These are phyloP conservation scores for Lyophyllum semitale DNA, from an alignment of 768 basidiomycete genomes.

Conservation along the genomic window DNA sequence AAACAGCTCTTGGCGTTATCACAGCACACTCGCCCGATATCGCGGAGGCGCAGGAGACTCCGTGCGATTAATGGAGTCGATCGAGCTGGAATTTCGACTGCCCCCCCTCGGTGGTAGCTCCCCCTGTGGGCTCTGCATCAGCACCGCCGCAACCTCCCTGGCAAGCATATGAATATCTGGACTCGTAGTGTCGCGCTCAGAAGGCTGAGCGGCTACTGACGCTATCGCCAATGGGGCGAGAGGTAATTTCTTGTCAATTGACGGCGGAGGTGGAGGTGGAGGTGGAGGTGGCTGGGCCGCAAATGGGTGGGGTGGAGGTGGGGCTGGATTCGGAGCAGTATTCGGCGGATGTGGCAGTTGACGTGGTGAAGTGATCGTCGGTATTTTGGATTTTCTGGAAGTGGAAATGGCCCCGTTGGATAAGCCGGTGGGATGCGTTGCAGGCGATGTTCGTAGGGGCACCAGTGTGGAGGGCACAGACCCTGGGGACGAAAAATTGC, in stretches of 20 bases:
- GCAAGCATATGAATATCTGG: slow-evolving; percentile 28
- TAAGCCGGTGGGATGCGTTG: neutral
- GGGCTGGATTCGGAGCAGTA: neutral
- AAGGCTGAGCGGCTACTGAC: neutral
- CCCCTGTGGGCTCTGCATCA: slow-evolving; percentile 21
- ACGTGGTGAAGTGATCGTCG: neutral
- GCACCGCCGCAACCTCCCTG: slow-evolving; percentile 27
- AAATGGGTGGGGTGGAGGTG: neutral
- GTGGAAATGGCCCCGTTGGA: neutral
- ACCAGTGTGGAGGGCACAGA: slow-evolving; percentile 1
- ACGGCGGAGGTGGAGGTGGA: neutral
- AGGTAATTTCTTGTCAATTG: slow-evolving; percentile 1
- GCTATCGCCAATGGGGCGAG: neutral
- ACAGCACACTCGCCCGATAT: slow-evolving; percentile 10
- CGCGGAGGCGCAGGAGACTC: slow-evolving; percentile 18
- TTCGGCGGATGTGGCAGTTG: neutral
- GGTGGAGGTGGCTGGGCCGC: neutral
- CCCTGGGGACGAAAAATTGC: neutral
- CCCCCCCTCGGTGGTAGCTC: neutral
- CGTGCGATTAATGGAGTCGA: slow-evolving; percentile 1
- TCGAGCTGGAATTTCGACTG: neutral
- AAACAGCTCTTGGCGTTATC: neutral
- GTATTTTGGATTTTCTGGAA: neutral
- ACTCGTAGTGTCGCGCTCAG: neutral
- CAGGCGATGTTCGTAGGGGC: neutral